Percentiles rank a stretch among this genome's conserved stretches.
Evolutionary conservation across 192 early-diverging fungal species (phyloP).

Genomic region (Diversispora eburnea): DNA sequence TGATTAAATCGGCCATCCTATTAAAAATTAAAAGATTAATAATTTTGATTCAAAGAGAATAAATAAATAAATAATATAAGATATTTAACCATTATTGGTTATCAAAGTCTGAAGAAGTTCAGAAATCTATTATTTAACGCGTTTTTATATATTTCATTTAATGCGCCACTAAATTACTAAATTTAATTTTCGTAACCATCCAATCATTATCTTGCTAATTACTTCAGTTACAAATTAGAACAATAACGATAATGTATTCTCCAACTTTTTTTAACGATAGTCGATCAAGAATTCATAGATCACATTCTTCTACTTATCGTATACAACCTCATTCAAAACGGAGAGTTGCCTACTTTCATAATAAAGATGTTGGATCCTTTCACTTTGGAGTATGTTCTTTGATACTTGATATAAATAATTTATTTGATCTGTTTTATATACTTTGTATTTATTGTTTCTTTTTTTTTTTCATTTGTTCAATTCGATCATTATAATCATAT

Average conservation of each 20-base stretch:
- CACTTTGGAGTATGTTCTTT: conserved; percentile 65
- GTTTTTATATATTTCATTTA: too few relatives aligned
- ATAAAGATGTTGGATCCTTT: conserved; percentile 75
- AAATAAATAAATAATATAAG: too few relatives aligned
- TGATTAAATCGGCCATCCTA: conserved; percentile 26
- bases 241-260: background rate
- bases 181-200: too few relatives aligned
- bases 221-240: too few relatives aligned
- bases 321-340: conserved; percentile 55
- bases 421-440: conserved; percentile 66
- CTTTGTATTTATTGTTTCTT: background rate
- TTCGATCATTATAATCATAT: background rate
- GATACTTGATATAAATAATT: conserved; percentile 72
- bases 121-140: too few relatives aligned
- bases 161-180: too few relatives aligned
- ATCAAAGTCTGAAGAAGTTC: too few relatives aligned
- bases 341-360: conserved; percentile 71
- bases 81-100: too few relatives aligned
- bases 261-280: background rate
- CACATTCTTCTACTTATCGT: background rate
- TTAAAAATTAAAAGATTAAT: background rate
- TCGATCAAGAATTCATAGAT: background rate
- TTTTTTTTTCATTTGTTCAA: background rate
- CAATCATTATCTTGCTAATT: too few relatives aligned
- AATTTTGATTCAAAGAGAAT: too few relatives aligned